Conservation (phyloP, 2,329 filamentous ascomycete genomes). For the Cladosporium cucumerinum region DNA sequence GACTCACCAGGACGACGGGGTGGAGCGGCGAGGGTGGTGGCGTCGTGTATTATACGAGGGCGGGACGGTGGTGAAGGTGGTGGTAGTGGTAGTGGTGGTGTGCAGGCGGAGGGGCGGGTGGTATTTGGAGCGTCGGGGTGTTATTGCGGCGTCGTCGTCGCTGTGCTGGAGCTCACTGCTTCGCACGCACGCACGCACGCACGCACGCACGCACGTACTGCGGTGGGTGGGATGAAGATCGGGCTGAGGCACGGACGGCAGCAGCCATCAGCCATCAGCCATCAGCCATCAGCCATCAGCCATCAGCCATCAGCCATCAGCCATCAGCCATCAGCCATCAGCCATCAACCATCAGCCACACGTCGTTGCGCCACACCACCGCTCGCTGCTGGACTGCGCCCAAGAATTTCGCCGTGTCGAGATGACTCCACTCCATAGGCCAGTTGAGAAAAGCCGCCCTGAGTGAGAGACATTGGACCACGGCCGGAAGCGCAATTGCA, state of each 20-base stretch:
- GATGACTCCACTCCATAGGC: conserved; percentile 16
- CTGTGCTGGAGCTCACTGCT: conserved; percentile 8
- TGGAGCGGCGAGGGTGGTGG: background rate
- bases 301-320: background rate
- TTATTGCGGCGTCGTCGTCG: conserved; percentile 17
- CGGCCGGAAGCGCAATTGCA: background rate
- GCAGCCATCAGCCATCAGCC: background rate
- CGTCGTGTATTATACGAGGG: background rate
- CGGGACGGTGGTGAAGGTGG: conserved; percentile 3
- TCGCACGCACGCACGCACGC: no score
- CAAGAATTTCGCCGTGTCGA: conserved; percentile 13
- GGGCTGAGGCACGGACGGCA: conserved; percentile 4
- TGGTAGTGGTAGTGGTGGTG: no score
- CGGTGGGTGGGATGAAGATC: conserved; percentile 11
- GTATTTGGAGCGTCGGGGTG: conserved; percentile 8
- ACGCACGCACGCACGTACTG: background rate
- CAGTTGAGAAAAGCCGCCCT: background rate
- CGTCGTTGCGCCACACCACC: conserved; percentile 11
- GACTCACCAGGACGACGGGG: conserved; percentile 7
- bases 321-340: no score
- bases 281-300: background rate
- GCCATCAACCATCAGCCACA: background rate
- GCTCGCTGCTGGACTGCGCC: background rate
- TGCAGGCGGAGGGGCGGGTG: conserved; percentile 3
- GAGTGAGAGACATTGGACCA: conserved; percentile 5